Percentiles rank a stretch among this genome's conserved stretches.
Conservation (phyloP, 2,329 filamentous ascomycete species). For the Cercospora nicotianae region DNA sequence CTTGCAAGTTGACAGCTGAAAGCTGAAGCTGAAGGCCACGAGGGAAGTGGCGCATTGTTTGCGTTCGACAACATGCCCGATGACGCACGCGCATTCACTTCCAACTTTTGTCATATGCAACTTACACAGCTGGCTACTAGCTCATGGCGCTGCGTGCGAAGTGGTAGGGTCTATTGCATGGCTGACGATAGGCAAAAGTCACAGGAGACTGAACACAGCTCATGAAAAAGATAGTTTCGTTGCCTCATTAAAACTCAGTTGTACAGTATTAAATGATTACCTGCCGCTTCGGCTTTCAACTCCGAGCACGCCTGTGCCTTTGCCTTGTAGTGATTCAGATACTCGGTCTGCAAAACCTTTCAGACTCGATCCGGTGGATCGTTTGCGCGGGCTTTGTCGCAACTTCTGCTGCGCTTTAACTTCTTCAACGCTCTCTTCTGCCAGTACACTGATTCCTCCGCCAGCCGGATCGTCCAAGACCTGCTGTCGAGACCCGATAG, state of each 20-base stretch:
- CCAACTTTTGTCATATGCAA: neutral
- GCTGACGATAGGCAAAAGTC: neutral
- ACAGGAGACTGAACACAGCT: neutral
- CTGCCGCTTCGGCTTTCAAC: slow-evolving; percentile 41
- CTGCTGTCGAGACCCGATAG: slow-evolving; percentile 43
- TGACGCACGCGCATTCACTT: neutral
- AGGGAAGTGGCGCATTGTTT: slow-evolving; percentile 7
- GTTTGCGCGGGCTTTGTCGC: slow-evolving; percentile 45
- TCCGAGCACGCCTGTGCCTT: slow-evolving; percentile 48
- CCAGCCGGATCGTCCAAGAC: slow-evolving; percentile 41
- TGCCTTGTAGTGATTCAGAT: slow-evolving; percentile 49
- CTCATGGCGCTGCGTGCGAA: neutral
- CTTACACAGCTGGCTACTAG: neutral
- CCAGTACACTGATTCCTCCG: slow-evolving; percentile 41
- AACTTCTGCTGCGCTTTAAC: slow-evolving; percentile 33
- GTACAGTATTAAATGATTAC: slow-evolving; percentile 17
- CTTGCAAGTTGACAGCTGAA: neutral
- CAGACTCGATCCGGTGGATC: slow-evolving; percentile 42
- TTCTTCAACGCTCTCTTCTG: slow-evolving; percentile 46
- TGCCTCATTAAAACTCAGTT: slow-evolving; percentile 11
- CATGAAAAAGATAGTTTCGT: neutral
- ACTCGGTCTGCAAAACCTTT: slow-evolving; percentile 49
- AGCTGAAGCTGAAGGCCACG: neutral
- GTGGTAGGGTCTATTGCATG: neutral
- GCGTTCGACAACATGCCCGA: slow-evolving; percentile 4